These are phyloP conservation scores for Meripilus lineatus DNA, from an alignment of 1,284 basidiomycete genomes.

Conservation along the genomic window DNA sequence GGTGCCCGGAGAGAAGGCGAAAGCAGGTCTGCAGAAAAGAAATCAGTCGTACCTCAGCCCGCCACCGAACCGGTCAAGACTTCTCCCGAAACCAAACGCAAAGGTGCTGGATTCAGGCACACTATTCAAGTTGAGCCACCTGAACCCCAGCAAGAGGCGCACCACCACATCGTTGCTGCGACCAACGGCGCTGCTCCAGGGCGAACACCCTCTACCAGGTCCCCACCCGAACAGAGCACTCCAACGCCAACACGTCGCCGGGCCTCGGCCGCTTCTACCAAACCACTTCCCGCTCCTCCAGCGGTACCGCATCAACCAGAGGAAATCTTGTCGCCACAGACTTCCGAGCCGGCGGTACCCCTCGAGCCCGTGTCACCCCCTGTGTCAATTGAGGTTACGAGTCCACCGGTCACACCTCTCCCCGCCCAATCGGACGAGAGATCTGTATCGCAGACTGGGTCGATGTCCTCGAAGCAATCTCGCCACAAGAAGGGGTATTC, in stretches of 20 bases:
- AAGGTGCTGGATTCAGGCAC: slow-evolving; percentile 56
- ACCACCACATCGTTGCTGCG: slow-evolving; percentile 20
- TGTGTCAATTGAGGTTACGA: slow-evolving; percentile 41
- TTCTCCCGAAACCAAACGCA: slow-evolving; percentile 33
- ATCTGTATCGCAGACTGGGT: slow-evolving; percentile 18
- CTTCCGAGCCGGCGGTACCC: too few relatives aligned
- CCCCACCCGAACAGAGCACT: slow-evolving; percentile 11
- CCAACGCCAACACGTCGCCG: slow-evolving; percentile 4
- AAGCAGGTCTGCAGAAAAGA: slow-evolving; percentile 10
- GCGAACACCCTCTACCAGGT: slow-evolving; percentile 25
- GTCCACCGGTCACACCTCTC: slow-evolving; percentile 39
- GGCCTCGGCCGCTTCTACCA: slow-evolving; percentile 5
- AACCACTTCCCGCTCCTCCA: slow-evolving; percentile 21
- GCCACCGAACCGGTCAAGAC: slow-evolving; percentile 26
- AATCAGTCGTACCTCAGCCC: slow-evolving; percentile 12
- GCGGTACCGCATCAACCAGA: too few relatives aligned
- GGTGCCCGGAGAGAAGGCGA: slow-evolving; percentile 15
- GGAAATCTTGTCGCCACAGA: too few relatives aligned
- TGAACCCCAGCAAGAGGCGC: slow-evolving; percentile 25
- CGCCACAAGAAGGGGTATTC: slow-evolving; percentile 60
- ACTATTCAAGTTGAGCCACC: slow-evolving; percentile 93
- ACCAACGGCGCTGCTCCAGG: slow-evolving; percentile 7
- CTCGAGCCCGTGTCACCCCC: too few relatives aligned
- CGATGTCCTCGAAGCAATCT: slow-evolving; percentile 33
- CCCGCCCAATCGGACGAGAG: slow-evolving; percentile 28